phyloP scores from a whole-genome alignment of 2,329 filamentous ascomycete species.

The Tolypocladium pustulatum region DNA sequence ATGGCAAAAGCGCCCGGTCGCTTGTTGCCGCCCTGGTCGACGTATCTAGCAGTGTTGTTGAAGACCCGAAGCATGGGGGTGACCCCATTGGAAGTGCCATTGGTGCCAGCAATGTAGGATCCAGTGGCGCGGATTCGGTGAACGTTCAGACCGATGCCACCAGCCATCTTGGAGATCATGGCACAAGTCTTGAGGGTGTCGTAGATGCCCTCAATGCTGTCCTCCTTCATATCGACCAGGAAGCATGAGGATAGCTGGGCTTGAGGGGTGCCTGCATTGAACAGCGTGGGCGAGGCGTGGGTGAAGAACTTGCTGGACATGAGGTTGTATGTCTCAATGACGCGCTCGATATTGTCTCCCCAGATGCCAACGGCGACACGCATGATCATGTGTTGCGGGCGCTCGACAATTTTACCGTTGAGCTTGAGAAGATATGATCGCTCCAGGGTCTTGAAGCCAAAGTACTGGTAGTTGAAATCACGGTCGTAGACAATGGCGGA shows the following conservation, averaged over 20 bases:
- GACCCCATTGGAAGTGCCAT: conserved; percentile 95
- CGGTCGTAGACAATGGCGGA: conserved; percentile 98
- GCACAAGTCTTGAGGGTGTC: conserved; percentile 98
- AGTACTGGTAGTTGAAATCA: conserved; percentile 99
- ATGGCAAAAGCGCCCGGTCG: conserved; percentile 96
- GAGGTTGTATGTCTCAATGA: conserved; percentile 94
- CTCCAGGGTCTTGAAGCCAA: conserved; percentile 98
- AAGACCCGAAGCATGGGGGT: conserved; percentile 97
- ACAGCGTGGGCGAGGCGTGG: conserved; percentile 93
- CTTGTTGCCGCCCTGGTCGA: conserved; percentile 99
- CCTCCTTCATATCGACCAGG: conserved; percentile 98
- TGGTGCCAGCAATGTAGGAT: conserved; percentile 96
- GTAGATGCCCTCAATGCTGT: conserved; percentile 98
- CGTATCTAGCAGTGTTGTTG: conserved; percentile 98
- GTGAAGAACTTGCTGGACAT: conserved; percentile 99
- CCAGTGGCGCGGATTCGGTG: conserved; percentile 96
- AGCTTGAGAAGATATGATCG: conserved; percentile 94
- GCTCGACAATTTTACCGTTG: conserved; percentile 90
- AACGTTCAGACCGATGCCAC: conserved; percentile 92
- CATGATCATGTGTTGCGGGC: conserved; percentile 99
- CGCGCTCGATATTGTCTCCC: conserved; percentile 87
- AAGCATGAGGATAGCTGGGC: conserved; percentile 96
- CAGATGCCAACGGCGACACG: conserved; percentile 96
- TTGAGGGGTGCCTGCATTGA: conserved; percentile 93
- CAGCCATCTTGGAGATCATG: conserved; percentile 99